These are phyloP conservation scores for Penicillium canescens DNA, from an alignment of 495 filamentous ascomycete genomes.

Conservation along the genomic window DNA sequence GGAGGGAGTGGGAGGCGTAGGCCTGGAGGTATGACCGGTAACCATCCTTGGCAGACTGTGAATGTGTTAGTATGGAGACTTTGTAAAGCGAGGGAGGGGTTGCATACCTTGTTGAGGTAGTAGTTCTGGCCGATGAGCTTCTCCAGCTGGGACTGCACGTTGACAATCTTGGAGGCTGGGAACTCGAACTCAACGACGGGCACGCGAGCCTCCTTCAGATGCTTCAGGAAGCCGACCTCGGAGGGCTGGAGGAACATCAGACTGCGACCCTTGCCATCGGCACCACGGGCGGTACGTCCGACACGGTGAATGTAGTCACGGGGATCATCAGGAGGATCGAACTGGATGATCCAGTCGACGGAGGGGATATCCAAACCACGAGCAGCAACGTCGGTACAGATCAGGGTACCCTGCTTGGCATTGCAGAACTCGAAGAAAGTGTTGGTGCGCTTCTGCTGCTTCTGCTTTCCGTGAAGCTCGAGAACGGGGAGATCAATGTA, in stretches of 20 bases:
- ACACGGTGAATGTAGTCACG: constrained; percentile 96
- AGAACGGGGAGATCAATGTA: constrained; percentile 93
- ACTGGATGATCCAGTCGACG: constrained; percentile 95
- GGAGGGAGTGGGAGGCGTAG: constrained; percentile 86
- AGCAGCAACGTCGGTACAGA: constrained; percentile 96
- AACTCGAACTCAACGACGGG: constrained; percentile 97
- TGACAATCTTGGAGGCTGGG: constrained; percentile 84
- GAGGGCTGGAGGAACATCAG: constrained; percentile 90
- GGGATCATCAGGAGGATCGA: constrained; percentile 90
- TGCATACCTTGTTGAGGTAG: constrained; percentile 81
- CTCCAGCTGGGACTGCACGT: constrained; percentile 94
- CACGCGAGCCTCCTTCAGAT: constrained; percentile 88
- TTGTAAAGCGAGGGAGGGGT: background rate
- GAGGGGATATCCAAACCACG: constrained; percentile 90
- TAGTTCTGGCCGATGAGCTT: constrained; percentile 91
- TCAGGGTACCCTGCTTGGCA: constrained; percentile 82
- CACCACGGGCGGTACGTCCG: constrained; percentile 88
- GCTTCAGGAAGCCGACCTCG: constrained; percentile 88
- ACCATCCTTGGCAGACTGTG: constrained; percentile 64
- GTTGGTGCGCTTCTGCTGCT: constrained; percentile 95
- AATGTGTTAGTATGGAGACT: constrained; percentile 14
- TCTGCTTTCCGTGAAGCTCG: constrained; percentile 83
- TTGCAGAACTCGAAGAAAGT: constrained; percentile 99
- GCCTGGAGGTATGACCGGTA: constrained; percentile 89
- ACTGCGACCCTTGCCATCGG: constrained; percentile 77